Evolutionary conservation across 2,329 filamentous ascomycete genomes (phyloP).

Genomic region (Chaetomium sp.): DNA sequence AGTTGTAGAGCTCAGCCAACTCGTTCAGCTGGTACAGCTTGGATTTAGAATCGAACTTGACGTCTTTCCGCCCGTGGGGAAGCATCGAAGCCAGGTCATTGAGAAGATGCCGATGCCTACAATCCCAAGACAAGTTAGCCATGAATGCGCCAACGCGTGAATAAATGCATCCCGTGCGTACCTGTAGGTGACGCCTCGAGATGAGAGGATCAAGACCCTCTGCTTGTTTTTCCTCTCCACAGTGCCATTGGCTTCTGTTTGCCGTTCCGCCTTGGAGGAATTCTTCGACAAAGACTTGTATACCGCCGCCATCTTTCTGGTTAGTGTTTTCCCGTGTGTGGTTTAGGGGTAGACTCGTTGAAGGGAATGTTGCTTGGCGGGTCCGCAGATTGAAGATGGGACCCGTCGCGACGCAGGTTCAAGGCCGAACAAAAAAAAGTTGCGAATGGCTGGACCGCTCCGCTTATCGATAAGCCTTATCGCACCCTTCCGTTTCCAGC

Average conservation of each 20-base stretch:
- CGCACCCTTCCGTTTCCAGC: not conserved
- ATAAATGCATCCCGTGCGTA: conserved; percentile 32
- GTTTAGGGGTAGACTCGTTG: not conserved
- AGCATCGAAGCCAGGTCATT: conserved; percentile 84
- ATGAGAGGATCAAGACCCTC: conserved; percentile 83
- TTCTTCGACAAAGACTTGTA: conserved; percentile 67
- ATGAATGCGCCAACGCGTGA: not conserved
- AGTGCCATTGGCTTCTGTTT: conserved; percentile 27
- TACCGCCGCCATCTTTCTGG: conserved; percentile 57
- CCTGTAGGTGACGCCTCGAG: conserved; percentile 85
- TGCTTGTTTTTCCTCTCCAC: conserved; percentile 60
- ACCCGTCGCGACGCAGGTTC: conserved; percentile 3
- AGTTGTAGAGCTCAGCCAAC: conserved; percentile 67
- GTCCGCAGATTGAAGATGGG: not conserved
- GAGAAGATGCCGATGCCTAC: conserved; percentile 84
- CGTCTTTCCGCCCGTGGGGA: conserved; percentile 88
- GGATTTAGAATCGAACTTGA: conserved; percentile 94
- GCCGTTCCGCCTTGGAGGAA: conserved; percentile 42
- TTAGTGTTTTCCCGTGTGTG: not conserved
- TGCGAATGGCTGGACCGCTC: conserved; percentile 11
- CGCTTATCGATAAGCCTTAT: conserved; percentile 21
- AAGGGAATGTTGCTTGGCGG: conserved; percentile 3
- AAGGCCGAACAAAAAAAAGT: conserved; percentile 19
- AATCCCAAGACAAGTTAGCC: not conserved
- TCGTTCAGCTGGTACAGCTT: conserved; percentile 79